phyloP scores from a whole-genome alignment of 306 rosid genomes.

The Acacia acuminata region DNA sequence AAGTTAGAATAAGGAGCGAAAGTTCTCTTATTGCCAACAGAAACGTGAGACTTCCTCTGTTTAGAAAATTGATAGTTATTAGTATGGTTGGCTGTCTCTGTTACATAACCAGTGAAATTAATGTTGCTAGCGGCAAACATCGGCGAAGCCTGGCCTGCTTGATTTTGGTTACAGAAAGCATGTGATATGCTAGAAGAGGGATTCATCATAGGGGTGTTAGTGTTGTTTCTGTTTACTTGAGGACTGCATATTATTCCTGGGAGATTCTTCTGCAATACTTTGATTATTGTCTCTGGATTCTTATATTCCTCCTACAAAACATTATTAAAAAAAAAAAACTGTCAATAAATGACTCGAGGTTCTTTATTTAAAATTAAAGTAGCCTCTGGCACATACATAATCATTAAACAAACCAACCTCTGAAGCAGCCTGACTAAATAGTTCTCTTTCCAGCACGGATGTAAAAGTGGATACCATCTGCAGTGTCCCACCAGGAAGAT shows the following conservation, averaged over 20 bases:
- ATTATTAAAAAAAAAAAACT: not conserved
- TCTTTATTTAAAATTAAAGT: not conserved
- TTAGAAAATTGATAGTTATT: not conserved
- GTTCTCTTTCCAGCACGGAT: conserved; percentile 25
- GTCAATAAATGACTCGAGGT: conserved; percentile 11
- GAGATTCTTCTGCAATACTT: not conserved
- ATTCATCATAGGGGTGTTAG: not conserved
- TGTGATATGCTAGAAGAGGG: conserved; percentile 20
- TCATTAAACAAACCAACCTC: conserved; percentile 37
- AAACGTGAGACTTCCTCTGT: conserved; percentile 6
- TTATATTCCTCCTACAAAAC: conserved; percentile 48
- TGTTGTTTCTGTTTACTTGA: not conserved
- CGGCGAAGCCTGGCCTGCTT: conserved; percentile 4
- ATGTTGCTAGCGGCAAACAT: not conserved
- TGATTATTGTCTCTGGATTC: conserved; percentile 35
- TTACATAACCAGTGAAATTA: not conserved
- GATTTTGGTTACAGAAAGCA: not conserved
- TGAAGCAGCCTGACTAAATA: conserved; percentile 42
- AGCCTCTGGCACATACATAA: not conserved
- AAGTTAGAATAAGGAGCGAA: conserved; percentile 27
- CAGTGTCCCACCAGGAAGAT: not conserved
- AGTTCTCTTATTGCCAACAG: conserved; percentile 18
- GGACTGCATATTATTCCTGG: conserved; percentile 2
- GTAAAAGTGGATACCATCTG: not conserved
- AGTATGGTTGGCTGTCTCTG: not conserved